Evolutionary conservation across 192 early-diverging fungal genomes (phyloP).

Genomic region (Coemansia erecta): DNA sequence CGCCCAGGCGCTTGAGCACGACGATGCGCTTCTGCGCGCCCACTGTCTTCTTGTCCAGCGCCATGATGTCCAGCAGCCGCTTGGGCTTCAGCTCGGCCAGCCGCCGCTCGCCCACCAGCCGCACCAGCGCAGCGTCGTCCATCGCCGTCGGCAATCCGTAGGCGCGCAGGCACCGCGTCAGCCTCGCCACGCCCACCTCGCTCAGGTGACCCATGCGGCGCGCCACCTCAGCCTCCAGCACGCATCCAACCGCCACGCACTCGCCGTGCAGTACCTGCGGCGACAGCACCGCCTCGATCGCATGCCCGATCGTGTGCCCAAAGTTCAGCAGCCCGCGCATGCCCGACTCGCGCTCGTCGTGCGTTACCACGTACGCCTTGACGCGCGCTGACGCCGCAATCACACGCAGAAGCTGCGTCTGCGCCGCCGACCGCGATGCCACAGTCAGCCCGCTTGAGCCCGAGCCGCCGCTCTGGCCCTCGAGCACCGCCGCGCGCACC

Average conservation of each 20-base stretch:
- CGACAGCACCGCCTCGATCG: slow-evolving; percentile 87
- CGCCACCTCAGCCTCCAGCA: slow-evolving; percentile 92
- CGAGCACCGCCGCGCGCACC: slow-evolving; percentile 71
- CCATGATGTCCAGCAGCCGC: slow-evolving; percentile 83
- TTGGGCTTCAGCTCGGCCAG: slow-evolving; percentile 72
- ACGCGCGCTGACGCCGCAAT: slow-evolving; percentile 84
- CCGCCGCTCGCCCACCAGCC: slow-evolving; percentile 58
- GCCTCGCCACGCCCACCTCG: slow-evolving; percentile 81
- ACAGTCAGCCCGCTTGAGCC: slow-evolving; percentile 24
- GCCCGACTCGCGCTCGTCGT: slow-evolving; percentile 93
- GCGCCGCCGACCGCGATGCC: slow-evolving; percentile 61
- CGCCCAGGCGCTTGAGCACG: slow-evolving; percentile 78
- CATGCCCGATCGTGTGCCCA: slow-evolving; percentile 96
- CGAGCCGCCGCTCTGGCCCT: slow-evolving; percentile 24
- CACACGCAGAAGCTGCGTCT: slow-evolving; percentile 73
- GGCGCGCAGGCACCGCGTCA: slow-evolving; percentile 76
- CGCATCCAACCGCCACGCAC: slow-evolving; percentile 93
- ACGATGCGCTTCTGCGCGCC: slow-evolving; percentile 91
- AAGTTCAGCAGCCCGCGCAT: slow-evolving; percentile 95
- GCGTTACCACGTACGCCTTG: slow-evolving; percentile 93
- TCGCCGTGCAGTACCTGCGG: slow-evolving; percentile 94
- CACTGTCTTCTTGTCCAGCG: slow-evolving; percentile 95
- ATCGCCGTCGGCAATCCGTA: slow-evolving; percentile 88
- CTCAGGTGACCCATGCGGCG: slow-evolving; percentile 82
- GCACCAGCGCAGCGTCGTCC: slow-evolving; percentile 73